Evolutionary conservation across 805 yeast genomes (phyloP).

Genomic region (Yarrowia deformans): DNA sequence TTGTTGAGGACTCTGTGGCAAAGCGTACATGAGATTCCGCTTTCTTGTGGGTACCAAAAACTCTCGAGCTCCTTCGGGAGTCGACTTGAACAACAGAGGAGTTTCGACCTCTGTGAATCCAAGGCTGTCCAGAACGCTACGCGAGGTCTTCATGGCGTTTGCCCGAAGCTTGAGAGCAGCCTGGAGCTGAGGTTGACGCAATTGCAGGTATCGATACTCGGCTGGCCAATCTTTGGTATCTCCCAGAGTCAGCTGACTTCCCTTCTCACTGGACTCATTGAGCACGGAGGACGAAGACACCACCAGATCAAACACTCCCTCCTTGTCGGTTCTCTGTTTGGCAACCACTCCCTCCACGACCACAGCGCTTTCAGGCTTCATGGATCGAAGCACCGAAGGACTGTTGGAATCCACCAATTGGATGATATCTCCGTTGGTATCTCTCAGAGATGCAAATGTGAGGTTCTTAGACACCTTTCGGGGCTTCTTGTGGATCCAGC

Average conservation of each 20-base stretch:
- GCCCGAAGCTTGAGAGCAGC: constrained; percentile 50
- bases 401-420: constrained; percentile 62
- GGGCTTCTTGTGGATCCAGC: constrained; percentile 85
- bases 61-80: constrained; percentile 98
- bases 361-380: constrained; percentile 78
- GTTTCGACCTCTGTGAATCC: constrained; percentile 88
- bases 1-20: constrained; percentile 98
- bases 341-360: constrained; percentile 64
- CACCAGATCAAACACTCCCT: constrained; percentile 62
- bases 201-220: constrained; percentile 79
- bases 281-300: constrained; percentile 61
- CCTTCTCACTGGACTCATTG: constrained; percentile 67
- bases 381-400: constrained; percentile 54
- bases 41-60: constrained; percentile 90
- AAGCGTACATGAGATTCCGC: constrained; percentile 71
- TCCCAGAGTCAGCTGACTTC: constrained; percentile 71
- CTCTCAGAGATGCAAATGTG: constrained; percentile 79
- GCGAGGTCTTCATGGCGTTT: constrained; percentile 50
- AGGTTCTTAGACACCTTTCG: constrained; percentile 68
- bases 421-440: constrained; percentile 67
- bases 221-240: constrained; percentile 73
- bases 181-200: constrained; percentile 58
- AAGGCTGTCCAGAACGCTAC: constrained; percentile 51
- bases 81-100: constrained; percentile 89
- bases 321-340: constrained; percentile 43